Evolutionary conservation across 768 basidiomycete species (phyloP), one percentile per base, ranked within the genome.

Genomic region (Lentinula guzmanii): DNA sequence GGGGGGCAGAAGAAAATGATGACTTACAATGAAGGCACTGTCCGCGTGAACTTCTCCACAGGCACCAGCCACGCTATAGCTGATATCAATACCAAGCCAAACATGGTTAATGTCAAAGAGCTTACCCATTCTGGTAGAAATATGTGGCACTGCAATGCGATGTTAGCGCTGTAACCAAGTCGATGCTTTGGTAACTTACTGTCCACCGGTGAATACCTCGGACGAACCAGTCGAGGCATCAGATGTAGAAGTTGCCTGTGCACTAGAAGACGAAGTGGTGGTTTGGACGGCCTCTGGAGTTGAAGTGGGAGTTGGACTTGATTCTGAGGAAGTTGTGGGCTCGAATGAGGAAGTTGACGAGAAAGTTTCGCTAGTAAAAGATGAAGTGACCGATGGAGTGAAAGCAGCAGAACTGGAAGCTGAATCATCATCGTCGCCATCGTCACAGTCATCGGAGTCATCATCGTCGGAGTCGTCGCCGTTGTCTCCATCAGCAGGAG

Each of bases 41-140:
- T 96, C 95, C 2, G 68, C 61, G 79, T 31, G 18, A 28, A 62
- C 61, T 0, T 59, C 67, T 31, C 95, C 95, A 72, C 95, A 97
- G 5, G 91, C 90, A 58, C 95, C 95, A 7, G 90, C 77, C 42
- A 78, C 77, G 52, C 46, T 48, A 9, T 9, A 48, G 4, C 18
- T 11, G n/a, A 10, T 0, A 24, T 48, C 46, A 48, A 24, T 48
- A 48, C 21, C 46, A 24, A n/a, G 21, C 9, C 42, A 15, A 5
- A 48, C 4, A n/a, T n/a, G 8, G 7, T 24, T 18, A 11, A 5
- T 16, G 10, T 11, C 18, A 48, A 21, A 1, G 21, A 24, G 21
- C 18, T 10, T 11, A 48, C 46, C 88, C 89, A 52, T 82, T 75
- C 78, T 92, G 91, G 74, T 77, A 82, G 78, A 81, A 93, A 71